Evolutionary conservation across 208 protist species (phyloP).

Genomic region (Naegleria fowleri): DNA sequence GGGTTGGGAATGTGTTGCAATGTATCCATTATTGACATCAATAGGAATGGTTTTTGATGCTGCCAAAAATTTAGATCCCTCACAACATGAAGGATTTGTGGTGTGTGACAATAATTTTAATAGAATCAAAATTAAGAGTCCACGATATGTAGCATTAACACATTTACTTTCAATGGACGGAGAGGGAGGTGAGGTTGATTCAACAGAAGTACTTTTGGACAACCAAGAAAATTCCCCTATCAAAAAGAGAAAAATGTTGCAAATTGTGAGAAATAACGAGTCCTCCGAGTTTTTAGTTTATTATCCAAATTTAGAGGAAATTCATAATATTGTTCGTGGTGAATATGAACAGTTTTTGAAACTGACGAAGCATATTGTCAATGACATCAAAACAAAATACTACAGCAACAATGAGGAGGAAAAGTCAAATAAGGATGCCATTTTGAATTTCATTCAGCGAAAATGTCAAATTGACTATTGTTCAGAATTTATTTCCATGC

Average conservation of each 20-base stretch:
- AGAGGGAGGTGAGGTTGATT: not conserved
- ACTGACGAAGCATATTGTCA: not conserved
- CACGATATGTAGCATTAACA: slow-evolving; percentile 18
- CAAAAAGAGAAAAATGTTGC: not conserved
- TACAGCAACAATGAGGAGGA: not conserved
- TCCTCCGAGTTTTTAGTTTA: not conserved
- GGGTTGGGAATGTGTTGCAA: not conserved
- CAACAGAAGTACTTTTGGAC: not conserved
- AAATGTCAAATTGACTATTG: not conserved
- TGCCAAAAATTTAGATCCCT: not conserved
- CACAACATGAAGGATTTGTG: slow-evolving; percentile 21
- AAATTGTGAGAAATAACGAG: not conserved
- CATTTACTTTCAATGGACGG: not conserved
- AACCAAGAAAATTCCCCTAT: too few species aligned
- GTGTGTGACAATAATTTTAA: slow-evolving; percentile 23
- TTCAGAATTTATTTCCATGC: not conserved
- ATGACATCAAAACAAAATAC: not conserved
- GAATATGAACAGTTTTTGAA: not conserved
- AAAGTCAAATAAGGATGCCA: not conserved
- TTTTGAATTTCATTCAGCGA: not conserved
- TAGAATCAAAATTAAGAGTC: slow-evolving; percentile 13
- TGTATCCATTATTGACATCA: not conserved
- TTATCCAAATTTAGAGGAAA: not conserved
- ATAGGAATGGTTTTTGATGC: not conserved
- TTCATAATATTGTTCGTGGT: not conserved